Percentiles rank a stretch among this genome's conserved stretches.
Evolutionary conservation across 805 yeast genomes (phyloP).

Genomic region (Ogataea philodendri): DNA sequence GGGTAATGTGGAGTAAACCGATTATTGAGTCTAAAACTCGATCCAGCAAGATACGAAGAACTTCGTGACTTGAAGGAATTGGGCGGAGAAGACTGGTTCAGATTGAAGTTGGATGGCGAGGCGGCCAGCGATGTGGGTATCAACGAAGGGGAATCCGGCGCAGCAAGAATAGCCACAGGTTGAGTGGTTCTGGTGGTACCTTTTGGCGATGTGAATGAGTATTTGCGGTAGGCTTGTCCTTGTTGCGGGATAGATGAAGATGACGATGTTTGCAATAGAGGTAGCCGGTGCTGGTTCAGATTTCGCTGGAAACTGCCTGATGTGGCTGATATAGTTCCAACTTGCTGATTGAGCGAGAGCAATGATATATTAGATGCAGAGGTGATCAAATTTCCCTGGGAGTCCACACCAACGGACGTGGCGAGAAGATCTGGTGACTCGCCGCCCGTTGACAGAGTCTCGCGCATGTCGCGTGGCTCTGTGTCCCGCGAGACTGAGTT

Average conservation of each 20-base stretch:
- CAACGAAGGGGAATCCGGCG: slow-evolving; percentile 53
- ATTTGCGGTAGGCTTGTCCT: slow-evolving; percentile 15
- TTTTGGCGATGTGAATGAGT: slow-evolving; percentile 24
- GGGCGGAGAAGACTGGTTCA: slow-evolving; percentile 55
- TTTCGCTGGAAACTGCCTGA: slow-evolving; percentile 18
- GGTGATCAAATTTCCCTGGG: slow-evolving; percentile 34
- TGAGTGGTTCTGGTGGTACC: slow-evolving; percentile 3
- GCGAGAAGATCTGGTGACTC: slow-evolving; percentile 36
- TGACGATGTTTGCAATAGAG: slow-evolving; percentile 14
- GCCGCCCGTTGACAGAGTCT: slow-evolving; percentile 11
- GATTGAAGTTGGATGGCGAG: slow-evolving; percentile 54
- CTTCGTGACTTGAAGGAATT: slow-evolving; percentile 31
- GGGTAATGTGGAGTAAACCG: slow-evolving; percentile 16
- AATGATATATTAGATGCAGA: slow-evolving; percentile 37
- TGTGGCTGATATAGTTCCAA: slow-evolving; percentile 12
- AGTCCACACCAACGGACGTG: slow-evolving; percentile 35
- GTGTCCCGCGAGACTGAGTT: slow-evolving; percentile 14
- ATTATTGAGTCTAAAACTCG: slow-evolving; percentile 14
- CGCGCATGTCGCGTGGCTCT: slow-evolving; percentile 4
- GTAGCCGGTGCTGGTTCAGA: slow-evolving; percentile 23
- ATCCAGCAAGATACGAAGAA: slow-evolving; percentile 20
- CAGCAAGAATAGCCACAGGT: slow-evolving; percentile 13
- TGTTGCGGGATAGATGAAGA: slow-evolving; percentile 10
- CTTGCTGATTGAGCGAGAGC: slow-evolving; percentile 33
- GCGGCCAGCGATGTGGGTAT: slow-evolving; percentile 52